Conservation (phyloP, 495 filamentous ascomycete species). For the Sphaerosporella brunnea region DNA sequence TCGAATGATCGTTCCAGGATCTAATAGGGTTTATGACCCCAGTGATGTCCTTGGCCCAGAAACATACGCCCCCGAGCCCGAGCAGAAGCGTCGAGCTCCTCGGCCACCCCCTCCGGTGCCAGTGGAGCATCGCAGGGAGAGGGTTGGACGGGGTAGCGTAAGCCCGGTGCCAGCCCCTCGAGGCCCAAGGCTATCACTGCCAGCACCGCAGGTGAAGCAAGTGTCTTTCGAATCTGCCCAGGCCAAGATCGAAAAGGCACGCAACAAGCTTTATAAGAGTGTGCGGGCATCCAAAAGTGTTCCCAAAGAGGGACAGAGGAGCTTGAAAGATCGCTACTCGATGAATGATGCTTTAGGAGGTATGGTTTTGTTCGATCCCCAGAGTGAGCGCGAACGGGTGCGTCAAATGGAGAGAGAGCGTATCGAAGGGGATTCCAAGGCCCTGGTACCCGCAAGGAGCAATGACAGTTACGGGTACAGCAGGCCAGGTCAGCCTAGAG, state of each 20-base stretch:
- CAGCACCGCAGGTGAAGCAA: neutral
- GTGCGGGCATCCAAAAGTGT: conserved; percentile 20
- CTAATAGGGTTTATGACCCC: conserved; percentile 77
- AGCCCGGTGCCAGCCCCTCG: conserved; percentile 19
- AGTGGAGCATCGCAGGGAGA: conserved; percentile 17
- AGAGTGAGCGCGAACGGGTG: conserved; percentile 19
- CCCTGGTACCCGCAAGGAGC: conserved; percentile 17
- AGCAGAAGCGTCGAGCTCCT: conserved; percentile 40
- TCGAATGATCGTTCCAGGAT: conserved; percentile 57
- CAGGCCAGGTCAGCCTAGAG: conserved; percentile 8
- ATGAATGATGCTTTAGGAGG: conserved; percentile 13
- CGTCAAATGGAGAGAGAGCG: conserved; percentile 14
- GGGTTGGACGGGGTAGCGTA: conserved; percentile 17
- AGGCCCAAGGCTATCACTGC: conserved; percentile 1
- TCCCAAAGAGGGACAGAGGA: conserved; percentile 6
- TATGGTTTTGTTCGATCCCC: conserved; percentile 24
- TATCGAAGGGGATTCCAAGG: conserved; percentile 18
- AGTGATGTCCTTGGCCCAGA: conserved; percentile 83
- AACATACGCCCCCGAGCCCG: conserved; percentile 87
- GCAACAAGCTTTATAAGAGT: conserved; percentile 10
- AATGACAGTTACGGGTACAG: conserved; percentile 11
- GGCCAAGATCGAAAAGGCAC: conserved; percentile 7
- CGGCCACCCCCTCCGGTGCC: conserved; percentile 19
- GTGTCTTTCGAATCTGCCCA: conserved; percentile 12
- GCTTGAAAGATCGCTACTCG: conserved; percentile 17